phyloP scores from a whole-genome alignment of 768 basidiomycete genomes.

The Lactifluus echinatus region DNA sequence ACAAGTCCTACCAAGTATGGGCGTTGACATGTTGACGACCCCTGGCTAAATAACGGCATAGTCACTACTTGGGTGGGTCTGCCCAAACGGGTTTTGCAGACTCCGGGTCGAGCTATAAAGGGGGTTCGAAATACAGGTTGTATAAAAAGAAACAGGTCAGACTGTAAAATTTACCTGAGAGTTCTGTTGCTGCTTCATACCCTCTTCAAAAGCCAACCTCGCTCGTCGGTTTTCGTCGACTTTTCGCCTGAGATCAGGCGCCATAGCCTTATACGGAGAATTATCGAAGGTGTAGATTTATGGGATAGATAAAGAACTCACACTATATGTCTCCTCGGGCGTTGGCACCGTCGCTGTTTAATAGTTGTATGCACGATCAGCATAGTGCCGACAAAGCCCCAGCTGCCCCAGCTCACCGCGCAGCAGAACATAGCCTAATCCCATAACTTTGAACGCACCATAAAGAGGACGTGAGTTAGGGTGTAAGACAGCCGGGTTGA shows the following conservation, averaged over 20 bases:
- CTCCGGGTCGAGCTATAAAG: constrained; percentile 29
- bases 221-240: constrained; percentile 32
- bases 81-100: constrained; percentile 33
- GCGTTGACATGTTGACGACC: too few relatives aligned
- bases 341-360: constrained; percentile 27
- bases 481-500: background rate
- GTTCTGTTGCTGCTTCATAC: constrained; percentile 24
- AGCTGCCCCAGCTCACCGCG: constrained; percentile 23
- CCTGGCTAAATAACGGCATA: background rate
- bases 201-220: constrained; percentile 28
- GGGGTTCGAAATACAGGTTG: background rate
- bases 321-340: constrained; percentile 30
- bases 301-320: constrained; percentile 19
- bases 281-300: background rate
- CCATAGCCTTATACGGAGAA: constrained; percentile 25
- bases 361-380: background rate
- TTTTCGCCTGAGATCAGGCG: constrained; percentile 31
- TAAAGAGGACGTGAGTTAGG: background rate
- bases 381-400: background rate
- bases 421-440: constrained; percentile 29
- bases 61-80: constrained; percentile 15
- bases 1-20: background rate
- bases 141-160: background rate
- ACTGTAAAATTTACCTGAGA: constrained; percentile 24
- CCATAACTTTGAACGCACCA: constrained; percentile 24